Evolutionary conservation across 1,284 basidiomycete genomes (phyloP).

Genomic region (Trichosporon coremiiforme): DNA sequence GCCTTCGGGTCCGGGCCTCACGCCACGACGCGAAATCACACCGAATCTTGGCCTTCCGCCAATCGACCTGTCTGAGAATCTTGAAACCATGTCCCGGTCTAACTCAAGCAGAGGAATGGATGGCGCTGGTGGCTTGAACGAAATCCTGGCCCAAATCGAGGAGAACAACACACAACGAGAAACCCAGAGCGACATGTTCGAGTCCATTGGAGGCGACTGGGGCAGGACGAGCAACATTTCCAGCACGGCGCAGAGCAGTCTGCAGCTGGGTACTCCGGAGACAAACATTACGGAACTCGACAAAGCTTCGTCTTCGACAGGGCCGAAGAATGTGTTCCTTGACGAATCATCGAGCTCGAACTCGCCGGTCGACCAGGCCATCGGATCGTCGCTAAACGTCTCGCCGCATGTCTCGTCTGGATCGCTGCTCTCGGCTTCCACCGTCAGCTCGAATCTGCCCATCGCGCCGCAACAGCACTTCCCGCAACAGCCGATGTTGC

Average conservation of each 20-base stretch:
- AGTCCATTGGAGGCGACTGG: slow-evolving; percentile 14
- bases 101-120: slow-evolving; percentile 23
- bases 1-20: slow-evolving; percentile 30
- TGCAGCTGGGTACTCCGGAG: slow-evolving; percentile 10
- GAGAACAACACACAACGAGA: slow-evolving; percentile 39
- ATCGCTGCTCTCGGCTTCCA: slow-evolving; percentile 22
- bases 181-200: slow-evolving; percentile 19
- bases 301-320: not conserved
- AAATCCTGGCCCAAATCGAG: slow-evolving; percentile 49
- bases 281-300: slow-evolving; percentile 8
- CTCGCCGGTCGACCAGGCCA: slow-evolving; percentile 12
- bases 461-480: slow-evolving; percentile 1
- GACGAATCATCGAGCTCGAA: slow-evolving; percentile 8
- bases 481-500: slow-evolving; percentile 4
- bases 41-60: slow-evolving; percentile 29
- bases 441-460: slow-evolving; percentile 24
- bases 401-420: slow-evolving; percentile 7
- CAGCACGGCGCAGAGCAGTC: slow-evolving; percentile 11
- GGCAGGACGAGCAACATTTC: slow-evolving; percentile 14
- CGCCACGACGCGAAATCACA: slow-evolving; percentile 30
- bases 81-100: slow-evolving; percentile 21
- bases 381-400: not conserved
- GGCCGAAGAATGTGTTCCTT: slow-evolving; percentile 7
- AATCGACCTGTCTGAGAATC: slow-evolving; percentile 25
- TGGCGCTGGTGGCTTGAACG: slow-evolving; percentile 39